Evolutionary conservation across 2,329 filamentous ascomycete species (phyloP), one percentile per base, ranked within the genome.

Genomic region (Pyricularia sp.): DNA sequence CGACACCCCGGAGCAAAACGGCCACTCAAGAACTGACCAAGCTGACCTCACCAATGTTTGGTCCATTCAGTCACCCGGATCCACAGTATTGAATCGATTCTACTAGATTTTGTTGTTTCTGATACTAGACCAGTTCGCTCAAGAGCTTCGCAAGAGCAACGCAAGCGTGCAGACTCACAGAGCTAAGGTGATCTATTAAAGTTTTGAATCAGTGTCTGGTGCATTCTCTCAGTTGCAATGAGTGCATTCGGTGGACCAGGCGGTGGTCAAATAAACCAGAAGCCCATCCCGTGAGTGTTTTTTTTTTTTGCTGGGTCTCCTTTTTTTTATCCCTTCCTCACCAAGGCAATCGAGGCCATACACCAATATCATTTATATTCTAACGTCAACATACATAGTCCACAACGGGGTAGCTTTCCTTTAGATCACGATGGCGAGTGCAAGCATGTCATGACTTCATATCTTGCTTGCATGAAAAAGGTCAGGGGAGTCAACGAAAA

Each of bases 361-460:
- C 2, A 64, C 12, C 55, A 2, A 10, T 25, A n/a, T 31, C 9
- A 28, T 17, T 28, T 9, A 23, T 30, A 23, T 36, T 23, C 25
- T 67, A 58, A 67, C 50, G 2, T 61, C 55, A 31, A 10, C 20
- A 59, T 23, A 61, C 5, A 26, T 61, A 95, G 92, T 69, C 94
- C 94, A 5, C 92, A 97, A 78, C 89, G 94, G 74, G 94, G 94
- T 69, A 96, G 92, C 75, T 98, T 98, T 76, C 94, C 94, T n/a
- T 88, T 98, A 69, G 94, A 98, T 79, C 94, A 97, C 75, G 93
- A 97, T 78, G 93, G 93, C 76, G 95, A 99, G 82, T 99, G 95
- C 85, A 97, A 94, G 78, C 83, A 90, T 70, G 87, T 96, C 72
- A 98, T 98, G 88, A 86, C 86, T 69, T 85, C 85, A 68, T 99